Evolutionary conservation across 2,329 filamentous ascomycete species (phyloP).

Genomic region (Aureobasidium uvarum): DNA sequence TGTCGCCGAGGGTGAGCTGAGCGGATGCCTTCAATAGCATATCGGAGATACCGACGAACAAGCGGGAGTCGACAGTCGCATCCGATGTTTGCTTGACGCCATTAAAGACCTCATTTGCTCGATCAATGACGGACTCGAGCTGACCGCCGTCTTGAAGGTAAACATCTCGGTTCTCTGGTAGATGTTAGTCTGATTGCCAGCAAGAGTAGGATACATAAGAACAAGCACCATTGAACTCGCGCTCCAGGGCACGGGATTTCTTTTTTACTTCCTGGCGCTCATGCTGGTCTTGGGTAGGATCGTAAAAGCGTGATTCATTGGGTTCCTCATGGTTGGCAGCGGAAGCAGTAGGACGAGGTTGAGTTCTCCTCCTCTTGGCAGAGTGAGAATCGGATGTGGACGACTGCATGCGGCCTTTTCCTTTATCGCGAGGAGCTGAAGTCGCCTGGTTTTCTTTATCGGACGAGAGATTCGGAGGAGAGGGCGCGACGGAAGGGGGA

Average conservation of each 20-base stretch:
- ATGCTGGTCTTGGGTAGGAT: conserved; percentile 77
- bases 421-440: conserved; percentile 41
- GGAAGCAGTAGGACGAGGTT: conserved; percentile 28
- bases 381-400: conserved; percentile 39
- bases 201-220: not conserved
- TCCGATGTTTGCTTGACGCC: conserved; percentile 80
- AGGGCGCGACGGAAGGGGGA: not conserved
- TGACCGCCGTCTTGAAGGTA: conserved; percentile 65
- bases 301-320: conserved; percentile 57
- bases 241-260: conserved; percentile 65
- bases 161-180: conserved; percentile 66
- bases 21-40: conserved; percentile 75
- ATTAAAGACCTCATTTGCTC: conserved; percentile 59
- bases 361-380: conserved; percentile 34
- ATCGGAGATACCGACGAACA: conserved; percentile 78
- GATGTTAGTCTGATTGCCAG: not conserved
- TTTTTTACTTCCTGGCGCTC: conserved; percentile 70
- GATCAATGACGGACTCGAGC: conserved; percentile 48
- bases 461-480: conserved; percentile 31
- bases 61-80: conserved; percentile 83
- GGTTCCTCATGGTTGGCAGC: conserved; percentile 35
- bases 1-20: conserved; percentile 69
- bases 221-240: conserved; percentile 57
- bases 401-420: conserved; percentile 45
- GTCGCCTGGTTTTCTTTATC: conserved; percentile 49